phyloP scores from a whole-genome alignment of 192 early-diverging fungal species.

The Linnemannia exigua region DNA sequence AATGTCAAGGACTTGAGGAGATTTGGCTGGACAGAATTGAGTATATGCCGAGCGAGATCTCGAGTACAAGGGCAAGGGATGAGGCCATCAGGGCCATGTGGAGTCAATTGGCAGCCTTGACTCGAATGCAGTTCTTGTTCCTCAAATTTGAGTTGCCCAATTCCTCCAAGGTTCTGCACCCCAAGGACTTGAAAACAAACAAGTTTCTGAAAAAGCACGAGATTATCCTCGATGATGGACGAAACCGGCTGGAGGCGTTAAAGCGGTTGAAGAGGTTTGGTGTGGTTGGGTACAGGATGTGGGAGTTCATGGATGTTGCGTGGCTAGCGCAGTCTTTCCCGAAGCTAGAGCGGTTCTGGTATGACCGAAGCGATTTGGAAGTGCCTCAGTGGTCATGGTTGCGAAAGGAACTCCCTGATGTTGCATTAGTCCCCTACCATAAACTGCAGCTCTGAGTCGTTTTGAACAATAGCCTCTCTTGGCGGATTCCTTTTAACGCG shows the following conservation, averaged over 20 bases:
- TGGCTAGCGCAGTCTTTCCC: slow-evolving; percentile 16
- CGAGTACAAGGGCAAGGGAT: neutral
- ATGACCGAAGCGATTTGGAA: neutral
- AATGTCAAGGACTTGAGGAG: slow-evolving; percentile 4
- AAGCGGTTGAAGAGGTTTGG: neutral
- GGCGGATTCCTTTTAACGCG: too few relatives aligned
- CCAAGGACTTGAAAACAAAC: neutral
- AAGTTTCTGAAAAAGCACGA: neutral
- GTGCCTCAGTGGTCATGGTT: slow-evolving; percentile 24
- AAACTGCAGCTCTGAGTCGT: neutral
- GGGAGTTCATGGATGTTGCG: slow-evolving; percentile 2
- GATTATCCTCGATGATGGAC: neutral
- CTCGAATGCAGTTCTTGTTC: neutral
- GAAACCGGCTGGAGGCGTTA: too few relatives aligned
- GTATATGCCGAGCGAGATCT: neutral
- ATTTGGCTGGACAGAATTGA: neutral
- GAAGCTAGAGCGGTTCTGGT: slow-evolving; percentile 7
- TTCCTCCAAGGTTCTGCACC: neutral
- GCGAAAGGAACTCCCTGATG: neutral
- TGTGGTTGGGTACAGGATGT: neutral
- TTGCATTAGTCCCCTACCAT: neutral
- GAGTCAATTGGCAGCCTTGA: neutral
- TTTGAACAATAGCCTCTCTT: neutral
- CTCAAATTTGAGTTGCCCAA: neutral
- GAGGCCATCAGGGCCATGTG: neutral